Evolutionary conservation across 495 filamentous ascomycete genomes (phyloP), one percentile per base, ranked within the genome.

Genomic region (Bacidia gigantensis): DNA sequence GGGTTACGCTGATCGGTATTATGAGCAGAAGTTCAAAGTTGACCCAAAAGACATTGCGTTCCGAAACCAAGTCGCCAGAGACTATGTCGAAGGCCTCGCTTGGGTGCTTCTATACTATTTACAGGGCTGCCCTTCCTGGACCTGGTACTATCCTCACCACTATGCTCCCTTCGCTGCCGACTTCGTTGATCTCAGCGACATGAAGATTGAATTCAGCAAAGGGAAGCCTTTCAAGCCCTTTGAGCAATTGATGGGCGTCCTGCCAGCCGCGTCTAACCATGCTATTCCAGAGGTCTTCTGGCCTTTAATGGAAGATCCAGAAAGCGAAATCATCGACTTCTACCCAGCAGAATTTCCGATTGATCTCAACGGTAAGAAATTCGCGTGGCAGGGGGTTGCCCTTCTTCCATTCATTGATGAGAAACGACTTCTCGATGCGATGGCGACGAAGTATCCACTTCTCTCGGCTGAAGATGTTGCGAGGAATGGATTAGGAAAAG

Each of bases 61-160:
- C 67, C 80, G 92, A 51, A 83, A 88, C 66, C 82, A 92, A 64
- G 93, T 99, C 59, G 92, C 82, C n/a, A 77, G 81, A 46, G 78
- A 84, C 14, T 99, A 99, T 65, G 87, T 89, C n/a, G 86, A 95
- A 70, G 92, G 92, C 44, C 77, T 97, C n/a, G 84, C 84, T 29
- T 99, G 93, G 92, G 92, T 97, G n/a, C 70, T 99, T 22, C 72
- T 83, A 17, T 99, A 99, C 62, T 99, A 99, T 65, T 93, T 95
- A 64, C 92, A 99, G 66, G 92, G 93, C 17, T 97, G 92, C 60
- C 87, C 93, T 11, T 94, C 87, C 1, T 97, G 93, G 92, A 90
- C 83, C 47, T 99, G 92, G 92, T 99, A 89, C 62, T 99, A 95
- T 61, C 92, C 92, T 1, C 90, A 97, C 62, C 92, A 99, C 64